phyloP scores from a whole-genome alignment of 352 stramenopile genomes.

The Phytophthora cryptogea region DNA sequence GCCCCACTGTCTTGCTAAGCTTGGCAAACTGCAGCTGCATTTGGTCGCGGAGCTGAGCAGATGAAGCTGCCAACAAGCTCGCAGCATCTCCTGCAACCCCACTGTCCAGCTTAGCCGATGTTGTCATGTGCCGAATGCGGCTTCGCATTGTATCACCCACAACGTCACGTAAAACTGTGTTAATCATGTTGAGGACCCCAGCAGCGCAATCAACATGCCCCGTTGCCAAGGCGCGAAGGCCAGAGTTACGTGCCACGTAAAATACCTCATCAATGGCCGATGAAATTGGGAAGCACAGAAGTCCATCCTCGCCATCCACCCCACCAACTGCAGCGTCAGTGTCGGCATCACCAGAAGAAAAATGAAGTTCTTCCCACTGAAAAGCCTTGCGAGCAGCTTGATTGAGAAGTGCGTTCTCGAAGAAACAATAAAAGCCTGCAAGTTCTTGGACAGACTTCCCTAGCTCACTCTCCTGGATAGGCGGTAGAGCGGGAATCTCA shows the following conservation, averaged over 20 bases:
- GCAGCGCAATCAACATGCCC: slow-evolving; percentile 83
- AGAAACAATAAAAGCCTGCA: slow-evolving; percentile 86
- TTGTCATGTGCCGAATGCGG: slow-evolving; percentile 75
- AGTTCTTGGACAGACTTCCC: slow-evolving; percentile 85
- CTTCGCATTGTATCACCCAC: slow-evolving; percentile 80
- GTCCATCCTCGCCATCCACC: slow-evolving; percentile 25
- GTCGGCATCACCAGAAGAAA: slow-evolving; percentile 40
- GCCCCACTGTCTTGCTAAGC: slow-evolving; percentile 81
- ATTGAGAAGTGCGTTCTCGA: slow-evolving; percentile 81
- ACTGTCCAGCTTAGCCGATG: slow-evolving; percentile 65
- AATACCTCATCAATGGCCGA: slow-evolving; percentile 89
- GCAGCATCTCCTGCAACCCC: slow-evolving; percentile 37
- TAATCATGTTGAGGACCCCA: slow-evolving; percentile 88
- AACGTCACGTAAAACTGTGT: slow-evolving; percentile 77
- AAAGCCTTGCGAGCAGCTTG: slow-evolving; percentile 84
- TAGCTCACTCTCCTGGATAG: slow-evolving; percentile 73
- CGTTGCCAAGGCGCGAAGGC: slow-evolving; percentile 76
- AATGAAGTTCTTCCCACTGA: slow-evolving; percentile 83
- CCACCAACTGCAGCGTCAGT: slow-evolving; percentile 6
- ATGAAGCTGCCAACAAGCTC: slow-evolving; percentile 50
- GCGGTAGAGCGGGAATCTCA: slow-evolving; percentile 41
- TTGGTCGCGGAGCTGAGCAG: slow-evolving; percentile 82
- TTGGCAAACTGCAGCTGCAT: slow-evolving; percentile 88
- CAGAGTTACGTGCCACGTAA: slow-evolving; percentile 85
- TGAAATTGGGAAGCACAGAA: slow-evolving; percentile 75